phyloP scores from a whole-genome alignment of 495 filamentous ascomycete species.

The Penicillium mononematosum region DNA sequence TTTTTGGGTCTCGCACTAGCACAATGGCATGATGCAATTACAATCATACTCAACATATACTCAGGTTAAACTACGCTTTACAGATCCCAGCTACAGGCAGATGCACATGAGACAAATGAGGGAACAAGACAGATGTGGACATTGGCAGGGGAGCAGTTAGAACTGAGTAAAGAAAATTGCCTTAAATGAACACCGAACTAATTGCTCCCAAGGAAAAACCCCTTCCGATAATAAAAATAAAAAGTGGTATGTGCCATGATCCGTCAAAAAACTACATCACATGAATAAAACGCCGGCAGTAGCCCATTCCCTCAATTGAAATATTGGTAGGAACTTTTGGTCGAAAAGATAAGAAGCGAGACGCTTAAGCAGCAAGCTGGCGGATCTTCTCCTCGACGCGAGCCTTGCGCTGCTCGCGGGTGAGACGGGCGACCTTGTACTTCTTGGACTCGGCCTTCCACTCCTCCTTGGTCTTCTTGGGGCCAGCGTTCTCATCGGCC shows the following conservation, averaged over 20 bases:
- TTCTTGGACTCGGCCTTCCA: conserved; percentile 96
- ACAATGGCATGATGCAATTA: conserved; percentile 3
- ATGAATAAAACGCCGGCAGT: conserved; percentile 30
- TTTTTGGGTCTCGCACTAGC: not conserved
- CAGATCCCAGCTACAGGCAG: conserved; percentile 20
- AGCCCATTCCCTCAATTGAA: conserved; percentile 29
- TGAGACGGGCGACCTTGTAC: conserved; percentile 73
- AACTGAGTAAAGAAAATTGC: conserved; percentile 34
- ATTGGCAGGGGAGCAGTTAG: conserved; percentile 32
- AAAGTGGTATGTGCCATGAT: conserved; percentile 36
- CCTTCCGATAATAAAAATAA: conserved; percentile 23
- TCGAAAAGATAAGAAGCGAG: conserved; percentile 21
- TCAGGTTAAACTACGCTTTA: not conserved
- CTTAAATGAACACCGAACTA: conserved; percentile 36
- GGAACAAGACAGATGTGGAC: conserved; percentile 37
- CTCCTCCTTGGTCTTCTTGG: conserved; percentile 93
- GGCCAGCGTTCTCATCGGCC: conserved; percentile 74
- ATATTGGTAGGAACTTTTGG: conserved; percentile 23
- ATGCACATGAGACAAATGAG: conserved; percentile 25
- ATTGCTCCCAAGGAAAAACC: conserved; percentile 27
- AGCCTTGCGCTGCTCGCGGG: conserved; percentile 72
- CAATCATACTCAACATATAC: not conserved
- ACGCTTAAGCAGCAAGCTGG: conserved; percentile 49
- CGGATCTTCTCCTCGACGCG: conserved; percentile 87
- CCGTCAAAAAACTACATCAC: conserved; percentile 32